phyloP scores from a whole-genome alignment of 805 yeast genomes.

The Barnettozyma botsteinii region DNA sequence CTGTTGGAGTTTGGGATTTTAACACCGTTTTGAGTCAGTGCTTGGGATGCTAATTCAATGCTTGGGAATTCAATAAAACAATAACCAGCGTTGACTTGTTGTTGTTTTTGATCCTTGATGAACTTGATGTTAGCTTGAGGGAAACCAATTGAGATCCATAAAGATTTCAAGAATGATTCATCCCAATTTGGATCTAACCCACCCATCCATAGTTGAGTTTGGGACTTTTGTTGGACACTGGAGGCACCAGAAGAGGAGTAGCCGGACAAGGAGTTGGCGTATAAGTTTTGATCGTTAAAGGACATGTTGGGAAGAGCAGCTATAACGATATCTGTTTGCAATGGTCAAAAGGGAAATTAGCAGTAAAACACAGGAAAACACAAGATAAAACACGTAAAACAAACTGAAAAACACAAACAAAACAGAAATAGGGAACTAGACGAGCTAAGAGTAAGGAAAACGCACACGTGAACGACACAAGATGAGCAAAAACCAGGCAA shows the following conservation, averaged over 20 bases:
- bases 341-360: neutral
- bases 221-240: constrained; percentile 2
- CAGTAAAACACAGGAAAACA: too few species aligned
- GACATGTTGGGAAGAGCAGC: neutral
- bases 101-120: constrained; percentile 52
- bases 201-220: constrained; percentile 71
- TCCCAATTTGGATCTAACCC: constrained; percentile 84
- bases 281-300: neutral
- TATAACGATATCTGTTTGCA: too few species aligned
- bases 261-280: neutral
- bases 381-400: too few species aligned
- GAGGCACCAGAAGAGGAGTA: too few species aligned
- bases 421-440: too few species aligned
- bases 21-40: constrained; percentile 62
- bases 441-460: too few species aligned
- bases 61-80: constrained; percentile 75
- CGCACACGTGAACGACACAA: too few species aligned
- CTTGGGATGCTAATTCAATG: constrained; percentile 55
- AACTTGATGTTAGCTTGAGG: constrained; percentile 54
- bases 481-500: too few species aligned
- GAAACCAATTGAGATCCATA: constrained; percentile 73
- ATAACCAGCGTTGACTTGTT: constrained; percentile 52
- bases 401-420: too few species aligned
- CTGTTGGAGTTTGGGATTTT: constrained; percentile 59
- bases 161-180: constrained; percentile 54